Conservation (phyloP, 495 filamentous ascomycete genomes). For the Hypoxylon fragiforme region DNA sequence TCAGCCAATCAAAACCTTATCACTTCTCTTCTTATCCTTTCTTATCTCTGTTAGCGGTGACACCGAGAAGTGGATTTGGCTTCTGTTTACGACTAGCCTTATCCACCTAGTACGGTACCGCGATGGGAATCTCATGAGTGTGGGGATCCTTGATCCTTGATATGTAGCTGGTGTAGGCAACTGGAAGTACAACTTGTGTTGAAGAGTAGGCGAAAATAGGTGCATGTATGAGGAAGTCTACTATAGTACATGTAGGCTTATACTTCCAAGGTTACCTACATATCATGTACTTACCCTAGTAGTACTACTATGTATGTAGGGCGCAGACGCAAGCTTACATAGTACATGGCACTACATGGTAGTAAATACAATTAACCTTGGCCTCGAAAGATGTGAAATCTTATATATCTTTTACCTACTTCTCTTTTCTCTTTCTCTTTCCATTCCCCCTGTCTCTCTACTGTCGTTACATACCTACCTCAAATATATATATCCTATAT, state of each 20-base stretch:
- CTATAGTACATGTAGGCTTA: too few species aligned
- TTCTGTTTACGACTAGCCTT: constrained; percentile 16
- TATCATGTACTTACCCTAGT: too few species aligned
- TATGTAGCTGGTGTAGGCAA: too few species aligned
- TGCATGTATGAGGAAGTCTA: too few species aligned
- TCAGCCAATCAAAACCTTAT: constrained; percentile 26
- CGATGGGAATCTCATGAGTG: too few species aligned
- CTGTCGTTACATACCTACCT: neutral
- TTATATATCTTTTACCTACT: neutral
- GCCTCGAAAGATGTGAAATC: constrained; percentile 7
- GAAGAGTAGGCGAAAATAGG: too few species aligned
- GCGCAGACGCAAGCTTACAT: constrained; percentile 2
- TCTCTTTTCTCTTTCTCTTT: neutral
- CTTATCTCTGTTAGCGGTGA: constrained; percentile 28
- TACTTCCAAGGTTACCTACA: too few species aligned
- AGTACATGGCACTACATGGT: neutral
- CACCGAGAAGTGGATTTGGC: constrained; percentile 24
- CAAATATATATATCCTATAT: constrained; percentile 10
- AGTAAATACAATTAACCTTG: neutral
- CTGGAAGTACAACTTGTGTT: too few species aligned
- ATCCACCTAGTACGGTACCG: constrained; percentile 10
- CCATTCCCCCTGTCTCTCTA: neutral
- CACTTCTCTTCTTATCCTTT: constrained; percentile 14
- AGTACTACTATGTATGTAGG: constrained; percentile 3
- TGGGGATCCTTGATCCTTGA: too few species aligned